Base-by-base conservation (phyloP, 106 monocot genomes). In the Cymbidium sinense region DNA sequence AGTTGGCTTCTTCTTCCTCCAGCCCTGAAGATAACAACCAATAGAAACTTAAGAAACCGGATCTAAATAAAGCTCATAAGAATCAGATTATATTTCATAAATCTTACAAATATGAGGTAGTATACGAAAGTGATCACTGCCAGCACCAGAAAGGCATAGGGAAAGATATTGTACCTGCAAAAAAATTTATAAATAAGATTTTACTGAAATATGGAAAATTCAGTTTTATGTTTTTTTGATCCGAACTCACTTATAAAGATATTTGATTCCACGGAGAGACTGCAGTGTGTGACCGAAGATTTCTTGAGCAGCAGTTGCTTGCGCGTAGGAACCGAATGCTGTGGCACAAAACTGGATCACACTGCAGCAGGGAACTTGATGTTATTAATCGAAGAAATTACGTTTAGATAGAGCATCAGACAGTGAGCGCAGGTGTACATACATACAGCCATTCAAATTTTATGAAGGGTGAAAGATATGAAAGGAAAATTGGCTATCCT, bases 321-420 rank as follows among this genome's bases (percentile, higher is more conserved):
- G 99, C 21, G 99, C 90, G 82, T 99, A 99, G 76, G 87, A 95
- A 64, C 79, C 94, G 83, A 99, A 99, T 28, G 99, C 87, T 1
- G 94, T 99, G 44, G 99, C 82, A 76, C 99, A 99, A 74, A 99
- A 99, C 74, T 99, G 99, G 80, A 99, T 99, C 64, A 99, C 92
- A 83, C 99, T 99, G 92, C 86, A 84, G 43, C 50, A 67, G 70
- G 52, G 69, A 76, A 50, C 2, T 74, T 73, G 33, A 74, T 34
- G 3, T 39, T 18, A 65, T 2, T 33, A 83, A 28, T 36, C 37
- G n/a, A 44, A 11, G 39, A 39, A 39, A 39, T 39, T 39, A 39
- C 7, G 39, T 39, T 39, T 5, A 39, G 39, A 39, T 39, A 39
- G 39, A n/a, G 39, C 7, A 39, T 39, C 39, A 39, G 39, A n/a